These are phyloP conservation scores for Termitomyces sp. DNA, from an alignment of 768 basidiomycete genomes.

Conservation along the genomic window DNA sequence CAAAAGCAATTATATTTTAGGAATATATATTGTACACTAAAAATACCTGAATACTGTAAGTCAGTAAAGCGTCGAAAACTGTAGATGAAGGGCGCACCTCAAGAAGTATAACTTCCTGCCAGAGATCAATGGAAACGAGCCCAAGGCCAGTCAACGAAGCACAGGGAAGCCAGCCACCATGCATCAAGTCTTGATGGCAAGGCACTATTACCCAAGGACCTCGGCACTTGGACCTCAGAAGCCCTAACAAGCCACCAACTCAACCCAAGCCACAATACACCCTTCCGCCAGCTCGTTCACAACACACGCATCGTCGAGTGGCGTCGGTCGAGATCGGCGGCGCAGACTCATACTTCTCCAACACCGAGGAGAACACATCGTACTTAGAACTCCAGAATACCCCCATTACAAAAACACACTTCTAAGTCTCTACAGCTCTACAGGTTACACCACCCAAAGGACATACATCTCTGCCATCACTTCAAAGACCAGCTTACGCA, in stretches of 20 bases:
- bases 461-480: not conserved
- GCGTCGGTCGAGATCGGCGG: not conserved
- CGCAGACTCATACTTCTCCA: not conserved
- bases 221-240: not conserved
- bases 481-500: not conserved
- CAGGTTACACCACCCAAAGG: not conserved
- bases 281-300: not conserved
- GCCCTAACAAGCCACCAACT: not conserved
- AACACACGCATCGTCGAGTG: constrained; percentile 1
- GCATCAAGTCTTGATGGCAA: no score
- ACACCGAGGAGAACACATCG: constrained; percentile 1
- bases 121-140: no score
- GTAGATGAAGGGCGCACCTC: no score
- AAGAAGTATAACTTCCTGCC: no score
- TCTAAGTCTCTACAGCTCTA: not conserved
- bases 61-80: no score
- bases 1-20: no score
- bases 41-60: no score
- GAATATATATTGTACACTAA: no score
- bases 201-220: not conserved
- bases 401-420: not conserved
- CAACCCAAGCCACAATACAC: not conserved
- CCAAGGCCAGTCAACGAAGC: no score
- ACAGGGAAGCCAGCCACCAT: no score
- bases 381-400: not conserved